Conservation (phyloP, 1,139 yeast genomes). For the Zygosaccharomyces pseudobailii region DNA sequence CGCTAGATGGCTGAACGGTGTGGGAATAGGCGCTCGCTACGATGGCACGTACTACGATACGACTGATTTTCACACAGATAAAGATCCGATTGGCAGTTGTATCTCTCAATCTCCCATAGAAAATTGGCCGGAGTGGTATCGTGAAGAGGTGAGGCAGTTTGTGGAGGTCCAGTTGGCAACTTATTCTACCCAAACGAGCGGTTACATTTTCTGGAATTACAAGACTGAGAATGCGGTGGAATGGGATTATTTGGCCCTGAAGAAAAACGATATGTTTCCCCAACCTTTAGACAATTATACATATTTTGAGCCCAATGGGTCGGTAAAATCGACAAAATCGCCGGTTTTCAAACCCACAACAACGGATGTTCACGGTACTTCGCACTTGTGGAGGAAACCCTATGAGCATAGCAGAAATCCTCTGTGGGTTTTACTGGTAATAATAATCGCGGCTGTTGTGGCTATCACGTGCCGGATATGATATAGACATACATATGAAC, state of each 20-base stretch:
- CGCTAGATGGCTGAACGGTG: slow-evolving; percentile 61
- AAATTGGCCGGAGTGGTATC: slow-evolving; percentile 36
- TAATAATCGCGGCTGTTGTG: neutral
- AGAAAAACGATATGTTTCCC: slow-evolving; percentile 51
- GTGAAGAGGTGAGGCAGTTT: slow-evolving; percentile 40
- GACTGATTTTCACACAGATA: slow-evolving; percentile 27
- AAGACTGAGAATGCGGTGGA: slow-evolving; percentile 58
- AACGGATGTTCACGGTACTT: neutral
- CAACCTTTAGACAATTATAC: slow-evolving; percentile 46
- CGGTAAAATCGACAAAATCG: slow-evolving; percentile 15
- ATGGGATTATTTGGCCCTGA: slow-evolving; percentile 57
- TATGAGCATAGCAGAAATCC: neutral
- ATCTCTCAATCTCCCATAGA: slow-evolving; percentile 20
- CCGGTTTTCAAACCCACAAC: slow-evolving; percentile 11
- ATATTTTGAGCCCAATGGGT: slow-evolving; percentile 30
- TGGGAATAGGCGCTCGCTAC: slow-evolving; percentile 54
- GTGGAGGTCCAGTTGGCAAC: slow-evolving; percentile 49
- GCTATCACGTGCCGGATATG: neutral
- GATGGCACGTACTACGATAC: slow-evolving; percentile 46
- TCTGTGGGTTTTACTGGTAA: neutral
- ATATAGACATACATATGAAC: neutral
- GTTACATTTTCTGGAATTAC: slow-evolving; percentile 70
- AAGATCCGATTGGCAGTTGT: slow-evolving; percentile 19
- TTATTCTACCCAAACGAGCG: slow-evolving; percentile 40
- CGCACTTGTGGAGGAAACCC: neutral